Conservation (phyloP, 2,329 filamentous ascomycete species). For the Paraconiothyrium brasiliense region DNA sequence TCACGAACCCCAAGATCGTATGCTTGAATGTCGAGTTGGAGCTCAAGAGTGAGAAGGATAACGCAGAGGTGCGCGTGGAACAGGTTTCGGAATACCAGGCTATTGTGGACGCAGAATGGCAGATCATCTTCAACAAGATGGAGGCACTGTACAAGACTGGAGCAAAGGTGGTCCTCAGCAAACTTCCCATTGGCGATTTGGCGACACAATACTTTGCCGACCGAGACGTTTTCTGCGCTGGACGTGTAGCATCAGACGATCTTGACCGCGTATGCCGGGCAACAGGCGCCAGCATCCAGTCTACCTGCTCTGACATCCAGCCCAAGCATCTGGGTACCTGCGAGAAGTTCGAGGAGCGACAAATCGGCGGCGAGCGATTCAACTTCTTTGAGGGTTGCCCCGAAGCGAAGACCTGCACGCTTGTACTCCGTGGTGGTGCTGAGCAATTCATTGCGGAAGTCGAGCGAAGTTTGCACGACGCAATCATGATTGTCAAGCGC, state of each 20-base stretch:
- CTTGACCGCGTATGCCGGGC: conserved; percentile 97
- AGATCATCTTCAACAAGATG: conserved; percentile 99
- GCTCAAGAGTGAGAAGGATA: conserved; percentile 99
- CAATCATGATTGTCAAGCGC: conserved; percentile 99
- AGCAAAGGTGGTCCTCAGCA: conserved; percentile 96
- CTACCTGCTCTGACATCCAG: conserved; percentile 95
- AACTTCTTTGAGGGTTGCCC: conserved; percentile 99
- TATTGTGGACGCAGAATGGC: conserved; percentile 99
- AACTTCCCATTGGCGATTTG: conserved; percentile 95
- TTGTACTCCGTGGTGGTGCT: conserved; percentile 92
- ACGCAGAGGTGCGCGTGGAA: conserved; percentile 96
- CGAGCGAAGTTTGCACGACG: conserved; percentile 95
- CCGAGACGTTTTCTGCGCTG: conserved; percentile 97
- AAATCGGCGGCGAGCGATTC: conserved; percentile 96
- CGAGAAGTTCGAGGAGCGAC: conserved; percentile 89
- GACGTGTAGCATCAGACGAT: conserved; percentile 88
- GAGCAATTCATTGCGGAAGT: conserved; percentile 99
- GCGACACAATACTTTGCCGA: conserved; percentile 98
- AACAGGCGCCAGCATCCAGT: conserved; percentile 90
- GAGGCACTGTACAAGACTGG: conserved; percentile 93
- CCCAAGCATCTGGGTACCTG: conserved; percentile 90
- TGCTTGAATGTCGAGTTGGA: conserved; percentile 98
- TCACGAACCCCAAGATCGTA: conserved; percentile 93
- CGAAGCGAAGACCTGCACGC: conserved; percentile 93
- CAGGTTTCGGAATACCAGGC: conserved; percentile 99